These are phyloP conservation scores for Inonotus obliquus DNA, from an alignment of 1,284 basidiomycete species.

Conservation along the genomic window DNA sequence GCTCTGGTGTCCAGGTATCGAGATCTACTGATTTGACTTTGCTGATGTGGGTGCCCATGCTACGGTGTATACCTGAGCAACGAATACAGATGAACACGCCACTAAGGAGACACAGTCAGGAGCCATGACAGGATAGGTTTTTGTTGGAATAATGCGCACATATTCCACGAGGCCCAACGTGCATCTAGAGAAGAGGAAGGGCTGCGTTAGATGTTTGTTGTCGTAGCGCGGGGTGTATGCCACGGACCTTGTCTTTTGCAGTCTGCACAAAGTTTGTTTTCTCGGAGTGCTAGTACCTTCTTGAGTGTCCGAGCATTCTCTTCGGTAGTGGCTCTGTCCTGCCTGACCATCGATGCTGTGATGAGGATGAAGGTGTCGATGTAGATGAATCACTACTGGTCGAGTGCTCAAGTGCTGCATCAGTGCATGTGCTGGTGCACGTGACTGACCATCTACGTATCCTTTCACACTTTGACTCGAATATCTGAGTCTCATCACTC, in stretches of 20 bases:
- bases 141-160: conserved; percentile 45
- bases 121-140: background rate
- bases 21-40: conserved; percentile 97
- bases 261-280: conserved; percentile 93
- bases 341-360: conserved; percentile 49
- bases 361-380: background rate
- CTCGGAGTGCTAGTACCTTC: conserved; percentile 81
- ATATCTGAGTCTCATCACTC: background rate
- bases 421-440: background rate
- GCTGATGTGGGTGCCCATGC: conserved; percentile 98
- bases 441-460: background rate
- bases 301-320: conserved; percentile 71
- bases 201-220: conserved; percentile 17
- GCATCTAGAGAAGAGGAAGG: conserved; percentile 58
- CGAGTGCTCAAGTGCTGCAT: no score
- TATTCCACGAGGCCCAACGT: conserved; percentile 97
- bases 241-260: conserved; percentile 86
- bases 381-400: no score
- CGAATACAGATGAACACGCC: conserved; percentile 95
- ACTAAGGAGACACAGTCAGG: conserved; percentile 36
- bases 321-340: conserved; percentile 84
- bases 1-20: conserved; percentile 96
- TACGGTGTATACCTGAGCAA: conserved; percentile 97
- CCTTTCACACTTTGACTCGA: background rate
- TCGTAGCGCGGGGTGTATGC: conserved; percentile 2